Evolutionary conservation across 192 early-diverging fungal genomes (phyloP).

Genomic region (Tieghemiomyces parasiticus): DNA sequence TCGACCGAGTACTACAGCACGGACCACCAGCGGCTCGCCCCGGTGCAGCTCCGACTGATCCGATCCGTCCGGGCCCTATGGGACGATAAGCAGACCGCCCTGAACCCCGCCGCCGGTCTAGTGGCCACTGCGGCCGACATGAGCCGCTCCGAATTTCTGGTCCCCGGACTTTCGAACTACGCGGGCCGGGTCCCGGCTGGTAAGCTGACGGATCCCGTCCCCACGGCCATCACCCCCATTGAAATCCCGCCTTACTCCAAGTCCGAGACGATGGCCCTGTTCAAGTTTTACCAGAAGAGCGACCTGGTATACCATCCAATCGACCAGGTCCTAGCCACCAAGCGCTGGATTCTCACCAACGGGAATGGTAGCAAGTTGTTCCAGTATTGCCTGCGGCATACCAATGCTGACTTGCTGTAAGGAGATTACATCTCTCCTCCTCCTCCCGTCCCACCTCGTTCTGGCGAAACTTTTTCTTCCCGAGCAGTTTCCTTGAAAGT

Average conservation of each 20-base stretch:
- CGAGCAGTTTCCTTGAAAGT: no score
- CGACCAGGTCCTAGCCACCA: background rate
- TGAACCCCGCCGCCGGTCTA: background rate
- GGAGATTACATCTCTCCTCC: no score
- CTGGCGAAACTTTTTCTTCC: no score
- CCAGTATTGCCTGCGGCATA: background rate
- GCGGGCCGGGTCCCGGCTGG: background rate
- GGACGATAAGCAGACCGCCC: background rate
- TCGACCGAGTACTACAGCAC: background rate
- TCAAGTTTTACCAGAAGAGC: background rate
- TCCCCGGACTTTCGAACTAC: background rate
- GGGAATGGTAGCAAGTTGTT: background rate
- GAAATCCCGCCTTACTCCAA: background rate
- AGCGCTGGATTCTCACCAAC: background rate
- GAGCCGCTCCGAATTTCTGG: background rate
- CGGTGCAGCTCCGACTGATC: background rate
- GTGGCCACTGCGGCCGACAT: background rate
- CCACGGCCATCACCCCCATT: background rate
- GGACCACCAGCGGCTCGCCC: background rate
- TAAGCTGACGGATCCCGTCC: background rate
- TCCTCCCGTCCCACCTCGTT: no score
- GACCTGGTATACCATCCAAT: background rate
- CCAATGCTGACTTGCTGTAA: background rate
- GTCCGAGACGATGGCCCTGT: background rate
- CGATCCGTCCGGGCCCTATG: background rate